Base-by-base conservation (phyloP, 1,284 basidiomycete genomes). In the Crepidotus sp. region DNA sequence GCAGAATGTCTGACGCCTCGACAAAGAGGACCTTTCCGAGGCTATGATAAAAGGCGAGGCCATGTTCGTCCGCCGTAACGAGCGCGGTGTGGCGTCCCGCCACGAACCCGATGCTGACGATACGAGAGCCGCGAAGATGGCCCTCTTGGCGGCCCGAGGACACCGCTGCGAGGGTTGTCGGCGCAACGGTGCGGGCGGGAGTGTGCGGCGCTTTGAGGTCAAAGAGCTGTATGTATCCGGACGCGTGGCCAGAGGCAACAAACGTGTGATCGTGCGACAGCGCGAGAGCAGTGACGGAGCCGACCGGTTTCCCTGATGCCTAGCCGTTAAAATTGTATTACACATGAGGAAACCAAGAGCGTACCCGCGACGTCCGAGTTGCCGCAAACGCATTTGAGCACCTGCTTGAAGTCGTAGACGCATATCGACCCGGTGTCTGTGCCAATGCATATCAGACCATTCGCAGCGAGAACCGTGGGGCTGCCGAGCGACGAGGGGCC, bases 11-110 rank as follows among this genome's bases (percentile, higher is more conserved):
- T 32, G 88, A 85, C 7, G 93, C 94, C 43, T 96, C 92, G 11
- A 99, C 86, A 50, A 97, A 97, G 14, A 98, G 73, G 6, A 98
- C 85, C 58, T 91, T 94, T 14, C 96, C 94, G 2, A 99, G 69
- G 42, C 86, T 90, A 63, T 98, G 95, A 62, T 92, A 98, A 65
- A 99, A 98, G 0, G 91, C 87, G 3, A 98, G 72, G 0, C 96
- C 96, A 50, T 78, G 69, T 48, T 94, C 88, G 60, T 98, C 96
- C 1, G 91, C 89, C 8, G 85, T 87, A 27, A 98, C 80, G 40
- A 98, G 77, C 2, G 92, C 93, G 0, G 96, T 98, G 59, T 97
- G 95, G 29, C 95, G 75, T 13, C 83, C 81, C 6, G 91, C 92
- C n/a, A 98, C 79, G 57, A 98, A 99, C 9, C 81, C 84, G 34